Base-by-base conservation (phyloP, 2,329 filamentous ascomycete genomes). In the Septoria linicola region DNA sequence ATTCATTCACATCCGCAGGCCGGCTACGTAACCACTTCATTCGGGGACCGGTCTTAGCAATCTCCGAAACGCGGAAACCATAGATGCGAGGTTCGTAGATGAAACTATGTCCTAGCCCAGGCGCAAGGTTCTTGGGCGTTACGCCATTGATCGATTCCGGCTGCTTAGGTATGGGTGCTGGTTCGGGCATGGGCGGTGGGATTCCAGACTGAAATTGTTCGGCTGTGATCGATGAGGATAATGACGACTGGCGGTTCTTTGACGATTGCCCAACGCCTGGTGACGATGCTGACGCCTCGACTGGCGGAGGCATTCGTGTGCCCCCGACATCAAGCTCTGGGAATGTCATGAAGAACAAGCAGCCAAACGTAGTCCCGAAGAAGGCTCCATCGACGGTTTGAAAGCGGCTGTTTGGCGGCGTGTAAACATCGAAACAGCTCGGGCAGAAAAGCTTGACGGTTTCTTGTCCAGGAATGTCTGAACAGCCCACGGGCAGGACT, bases 401-500 rank as follows among this genome's bases (percentile, higher is more conserved):
- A 69, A 97, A 99, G 16, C 93, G 84, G 66, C 89, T 96, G 76
- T 97, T 99, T 34, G 93, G 93, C 3, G 93, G 93, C 0, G 93
- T 93, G 72, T 97, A 99, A 64, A 97, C 89, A 68, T 99, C 93
- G 60, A 96, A 82, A 72, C 93, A 99, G 56, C 89, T 91, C 2
- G 93, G 93, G 69, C 93, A 99, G 75, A 96, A 99, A 17, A 99
- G 82, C 76, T 99, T 99, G 66, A 99, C 93, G 0, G 93, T 99
- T 67, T 99, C 92, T 70, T 95, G 88, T 59, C 93, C 93, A 0
- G 93, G 92, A 41, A 92, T 93, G 71, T 99, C 93, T 52, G 89
- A 95, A 55, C 93, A 81, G 31, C 93, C 93, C 16, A 99, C 92
- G 1, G 93, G 93, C 4, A 99, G 80, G 11, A 95, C 93, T 65